Base-by-base conservation (phyloP, 192 early-diverging fungal species). In the Coemansia umbellata region DNA sequence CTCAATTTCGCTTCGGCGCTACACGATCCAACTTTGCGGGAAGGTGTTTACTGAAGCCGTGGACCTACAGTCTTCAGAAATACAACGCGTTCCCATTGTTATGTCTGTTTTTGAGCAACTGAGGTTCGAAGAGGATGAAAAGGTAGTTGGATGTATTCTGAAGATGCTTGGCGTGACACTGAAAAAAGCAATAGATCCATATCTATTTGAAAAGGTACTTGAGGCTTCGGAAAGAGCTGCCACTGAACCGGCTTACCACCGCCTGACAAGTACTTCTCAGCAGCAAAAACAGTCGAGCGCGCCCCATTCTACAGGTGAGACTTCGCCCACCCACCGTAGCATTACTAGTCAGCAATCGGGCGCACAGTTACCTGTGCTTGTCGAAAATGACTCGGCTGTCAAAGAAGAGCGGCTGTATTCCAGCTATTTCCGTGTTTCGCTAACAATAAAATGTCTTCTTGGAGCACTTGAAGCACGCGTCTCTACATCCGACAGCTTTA, bases 21-120 rank as follows among this genome's bases (percentile, higher is more conserved):
- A 60, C 15, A 59, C 63, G 51, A 40, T 54, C 22, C 47, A 35
- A 5, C 26, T 78, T 37, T 68, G 63, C 43, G 50, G 37, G 2
- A 37, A 48, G 35, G 18, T 27, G n/a, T 63, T 63, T 50, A 19
- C 31, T 15, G 60, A 60, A 31, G 39, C 57, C 0, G 50, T 41
- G 19, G 45, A 54, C 44, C 30, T 40, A 13, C 41, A 63, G 17
- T 8, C 50, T 15, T 11, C 41, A 8, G 32, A 27, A 3, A 27
- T 58, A 8, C 55, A 37, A 31, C 50, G 47, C n/a, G 51, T 58
- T 15, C 59, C 69, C 13, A 60, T 76, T 21, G 52, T 78, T 10
- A 39, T 60, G 21, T 50, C 69, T 13, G 21, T 59, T 6, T 36
- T 78, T 15, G 75, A 72, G 19, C 58, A 63, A 60, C 69, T 78